Base-by-base conservation (phyloP, 1,139 yeast species). In the Geotrichum bryndzae region DNA sequence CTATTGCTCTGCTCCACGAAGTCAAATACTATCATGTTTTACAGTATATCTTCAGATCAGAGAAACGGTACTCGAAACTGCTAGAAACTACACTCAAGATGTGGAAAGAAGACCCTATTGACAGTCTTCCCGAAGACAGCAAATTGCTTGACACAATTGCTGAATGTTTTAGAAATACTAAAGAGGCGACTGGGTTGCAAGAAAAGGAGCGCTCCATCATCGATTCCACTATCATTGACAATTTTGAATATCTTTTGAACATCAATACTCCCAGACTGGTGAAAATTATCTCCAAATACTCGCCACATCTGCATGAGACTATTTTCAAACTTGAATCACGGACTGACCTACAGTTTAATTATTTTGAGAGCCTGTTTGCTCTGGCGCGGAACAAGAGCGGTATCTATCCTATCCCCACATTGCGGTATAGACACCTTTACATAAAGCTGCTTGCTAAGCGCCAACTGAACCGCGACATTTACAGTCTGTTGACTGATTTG, bases 1-100 rank as follows among this genome's bases (percentile, higher is more conserved):
- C 88, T 53, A 73, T 86, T 10, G 76, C 79, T n/a, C 76, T 81
- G 61, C 74, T 90, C 48, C 78, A 79, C 59, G 79, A 81, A 41
- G 86, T 83, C 2, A 76, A 80, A 31, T 88, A 82, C 70, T 80
- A 79, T 66, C 76, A 80, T 57, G 94, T 86, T 0, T 75, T 91
- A 38, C 80, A 86, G 63, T 76, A 79, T 55, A 70, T 87, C 2
- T 89, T 85, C 70, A 76, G 81, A 53, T 74, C 82, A 0, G 84
- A 86, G 63, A 80, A 81, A 8, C 79, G 77, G 61, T 83, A 78
- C 66, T 75, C 83, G 1, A 81, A 84, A 62, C 81, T 87, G 1
- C 68, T 83, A 15, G 75, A 77, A 38, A 74, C 81, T 2, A 77
- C 83, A 74, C 62, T 78, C 13, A 67, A 66, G 31, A 58, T 65